A percentile compares a stretch with the other conserved stretches of the same genome.
Evolutionary conservation across 2,329 filamentous ascomycete species (phyloP).

Genomic region (Neurospora crassa): DNA sequence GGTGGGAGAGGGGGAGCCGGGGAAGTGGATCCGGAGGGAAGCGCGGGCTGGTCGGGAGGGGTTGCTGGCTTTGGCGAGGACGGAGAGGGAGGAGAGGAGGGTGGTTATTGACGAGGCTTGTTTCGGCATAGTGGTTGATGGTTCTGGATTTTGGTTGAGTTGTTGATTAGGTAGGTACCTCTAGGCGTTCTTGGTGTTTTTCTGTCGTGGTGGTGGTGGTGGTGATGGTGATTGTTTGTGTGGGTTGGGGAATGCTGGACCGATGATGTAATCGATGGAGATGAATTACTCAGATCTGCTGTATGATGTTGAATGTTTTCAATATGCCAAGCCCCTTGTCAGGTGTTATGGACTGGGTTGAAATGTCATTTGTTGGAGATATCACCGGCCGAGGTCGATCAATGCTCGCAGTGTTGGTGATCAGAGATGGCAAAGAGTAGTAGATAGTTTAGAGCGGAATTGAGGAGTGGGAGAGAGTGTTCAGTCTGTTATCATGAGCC

Average conservation of each 20-base stretch:
- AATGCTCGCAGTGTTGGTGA: not conserved
- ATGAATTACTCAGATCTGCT: not conserved
- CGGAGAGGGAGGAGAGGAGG: constrained; percentile 7
- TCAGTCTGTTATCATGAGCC: not conserved
- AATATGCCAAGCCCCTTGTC: not conserved
- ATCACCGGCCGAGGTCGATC: not conserved
- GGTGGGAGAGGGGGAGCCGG: not conserved
- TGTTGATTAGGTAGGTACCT: not conserved
- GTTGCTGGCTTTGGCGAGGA: not conserved
- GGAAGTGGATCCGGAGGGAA: constrained; percentile 13
- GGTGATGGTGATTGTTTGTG: not conserved
- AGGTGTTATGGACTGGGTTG: not conserved
- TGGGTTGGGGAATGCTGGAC: not conserved
- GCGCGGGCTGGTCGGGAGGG: not conserved
- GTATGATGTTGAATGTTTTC: not conserved
- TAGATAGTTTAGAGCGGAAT: not conserved
- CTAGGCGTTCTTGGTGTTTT: not conserved
- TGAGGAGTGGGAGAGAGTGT: not conserved
- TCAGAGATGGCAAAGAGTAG: not conserved
- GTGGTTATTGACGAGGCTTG: constrained; percentile 6
- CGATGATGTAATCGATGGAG: not conserved
- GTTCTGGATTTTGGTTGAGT: not conserved
- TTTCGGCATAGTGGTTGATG: constrained; percentile 5
- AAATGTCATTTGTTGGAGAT: not conserved
- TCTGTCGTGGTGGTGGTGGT: not conserved